A percentile compares a stretch with the other conserved stretches of the same genome.
phyloP scores from a whole-genome alignment of 1,284 basidiomycete genomes.

The Leucoagaricus sp. region DNA sequence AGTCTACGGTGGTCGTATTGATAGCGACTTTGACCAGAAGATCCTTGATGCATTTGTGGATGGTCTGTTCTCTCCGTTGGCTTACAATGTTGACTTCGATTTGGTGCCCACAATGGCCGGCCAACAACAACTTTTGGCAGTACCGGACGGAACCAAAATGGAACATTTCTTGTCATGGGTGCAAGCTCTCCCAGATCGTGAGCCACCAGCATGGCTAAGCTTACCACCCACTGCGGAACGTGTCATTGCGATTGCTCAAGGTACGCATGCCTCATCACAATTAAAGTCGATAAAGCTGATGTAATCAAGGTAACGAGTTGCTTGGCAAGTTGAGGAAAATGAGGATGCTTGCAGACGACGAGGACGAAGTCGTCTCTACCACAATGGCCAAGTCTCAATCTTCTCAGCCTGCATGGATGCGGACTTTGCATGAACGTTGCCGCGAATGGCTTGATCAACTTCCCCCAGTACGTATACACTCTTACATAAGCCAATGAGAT shows the following conservation, averaged over 20 bases:
- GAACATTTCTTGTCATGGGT: slow-evolving; percentile 91
- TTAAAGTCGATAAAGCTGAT: slow-evolving; percentile 14
- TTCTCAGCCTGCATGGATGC: slow-evolving; percentile 91
- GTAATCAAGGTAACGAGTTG: slow-evolving; percentile 70
- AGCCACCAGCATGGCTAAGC: slow-evolving; percentile 92
- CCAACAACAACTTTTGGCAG: slow-evolving; percentile 55
- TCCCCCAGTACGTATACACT: slow-evolving; percentile 58
- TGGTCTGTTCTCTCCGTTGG: slow-evolving; percentile 79
- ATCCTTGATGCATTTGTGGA: slow-evolving; percentile 93
- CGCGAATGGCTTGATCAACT: slow-evolving; percentile 80
- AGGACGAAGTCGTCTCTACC: slow-evolving; percentile 60
- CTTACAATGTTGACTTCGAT: slow-evolving; percentile 91
- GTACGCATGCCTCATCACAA: slow-evolving; percentile 42
- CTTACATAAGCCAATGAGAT: not conserved
- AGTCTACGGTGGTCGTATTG: slow-evolving; percentile 91
- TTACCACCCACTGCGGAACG: slow-evolving; percentile 89
- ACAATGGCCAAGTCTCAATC: slow-evolving; percentile 58
- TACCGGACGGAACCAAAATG: slow-evolving; percentile 90
- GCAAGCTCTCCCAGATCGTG: slow-evolving; percentile 81
- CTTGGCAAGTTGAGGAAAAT: slow-evolving; percentile 89
- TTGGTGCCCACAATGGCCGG: slow-evolving; percentile 73
- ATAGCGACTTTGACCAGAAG: slow-evolving; percentile 92
- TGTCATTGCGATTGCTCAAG: slow-evolving; percentile 89
- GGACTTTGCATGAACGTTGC: slow-evolving; percentile 75
- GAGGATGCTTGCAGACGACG: slow-evolving; percentile 88